These are phyloP conservation scores for Aristolochia contorta DNA, from an alignment of 164 flowering plant genomes.

Conservation along the genomic window DNA sequence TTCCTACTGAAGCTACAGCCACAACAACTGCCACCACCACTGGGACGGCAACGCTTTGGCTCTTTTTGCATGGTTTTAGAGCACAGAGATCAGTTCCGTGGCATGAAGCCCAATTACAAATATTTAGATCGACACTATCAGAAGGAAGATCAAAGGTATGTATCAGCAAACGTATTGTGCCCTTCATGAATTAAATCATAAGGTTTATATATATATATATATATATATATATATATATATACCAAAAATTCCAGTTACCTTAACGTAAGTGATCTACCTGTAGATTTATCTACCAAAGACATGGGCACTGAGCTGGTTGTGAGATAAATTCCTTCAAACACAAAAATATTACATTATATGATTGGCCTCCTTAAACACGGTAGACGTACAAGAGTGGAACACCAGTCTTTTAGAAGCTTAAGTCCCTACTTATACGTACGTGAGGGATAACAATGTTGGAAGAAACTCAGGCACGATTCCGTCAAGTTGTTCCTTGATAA, in stretches of 20 bases:
- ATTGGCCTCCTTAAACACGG: background rate
- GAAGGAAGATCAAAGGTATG: background rate
- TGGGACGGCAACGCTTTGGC: background rate
- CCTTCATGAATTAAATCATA: no score
- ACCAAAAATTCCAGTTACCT: no score
- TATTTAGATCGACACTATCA: background rate
- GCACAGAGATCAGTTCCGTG: background rate
- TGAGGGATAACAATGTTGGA: background rate
- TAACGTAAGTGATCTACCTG: background rate
- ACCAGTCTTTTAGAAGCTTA: no score
- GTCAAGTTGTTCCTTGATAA: background rate
- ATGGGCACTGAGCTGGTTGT: background rate
- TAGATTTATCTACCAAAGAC: background rate
- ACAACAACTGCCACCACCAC: background rate
- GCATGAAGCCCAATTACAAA: background rate
- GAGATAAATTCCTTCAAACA: background rate
- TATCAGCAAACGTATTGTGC: background rate
- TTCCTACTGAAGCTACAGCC: background rate
- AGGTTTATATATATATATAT: no score
- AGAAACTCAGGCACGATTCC: background rate
- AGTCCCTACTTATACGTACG: background rate
- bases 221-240: no score
- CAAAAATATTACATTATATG: background rate
- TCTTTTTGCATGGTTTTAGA: background rate
- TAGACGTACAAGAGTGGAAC: background rate